Percentiles rank a stretch among this genome's conserved stretches.
Conservation (phyloP, 257 asterid species). For the Solanum appendiculatum region DNA sequence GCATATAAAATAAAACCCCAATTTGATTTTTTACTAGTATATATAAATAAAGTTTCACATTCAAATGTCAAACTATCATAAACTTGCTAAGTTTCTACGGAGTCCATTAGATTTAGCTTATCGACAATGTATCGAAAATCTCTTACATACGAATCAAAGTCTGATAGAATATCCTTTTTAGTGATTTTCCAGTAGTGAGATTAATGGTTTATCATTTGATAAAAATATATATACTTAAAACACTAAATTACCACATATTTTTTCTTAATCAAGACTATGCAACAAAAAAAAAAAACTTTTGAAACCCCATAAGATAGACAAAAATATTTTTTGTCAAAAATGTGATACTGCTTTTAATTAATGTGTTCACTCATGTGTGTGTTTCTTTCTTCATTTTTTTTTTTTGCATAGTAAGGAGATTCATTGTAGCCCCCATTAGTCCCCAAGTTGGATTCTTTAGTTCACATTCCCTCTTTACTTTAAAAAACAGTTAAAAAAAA, state of each 20-base stretch:
- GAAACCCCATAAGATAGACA: neutral
- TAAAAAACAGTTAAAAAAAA: neutral
- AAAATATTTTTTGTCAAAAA: neutral
- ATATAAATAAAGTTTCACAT: neutral
- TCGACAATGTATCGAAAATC: neutral
- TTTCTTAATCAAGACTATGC: neutral
- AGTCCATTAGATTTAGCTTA: no score
- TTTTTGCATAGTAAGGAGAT: neutral
- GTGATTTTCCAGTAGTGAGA: no score
- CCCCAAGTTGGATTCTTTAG: conserved; percentile 16
- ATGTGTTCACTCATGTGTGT: neutral
- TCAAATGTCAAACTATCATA: neutral
- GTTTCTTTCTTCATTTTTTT: neutral
- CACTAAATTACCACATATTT: neutral
- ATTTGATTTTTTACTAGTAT: neutral
- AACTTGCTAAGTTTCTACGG: no score
- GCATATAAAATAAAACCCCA: no score
- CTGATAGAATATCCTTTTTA: neutral
- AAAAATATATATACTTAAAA: neutral
- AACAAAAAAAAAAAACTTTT: neutral
- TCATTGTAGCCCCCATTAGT: conserved; percentile 5
- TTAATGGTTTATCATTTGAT: no score
- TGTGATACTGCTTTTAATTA: neutral
- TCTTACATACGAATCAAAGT: neutral
- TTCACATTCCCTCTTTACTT: conserved; percentile 35